A percentile compares a stretch with the other conserved stretches of the same genome.
Conservation (phyloP, 2,329 filamentous ascomycete genomes). For the Penicillium sp. region DNA sequence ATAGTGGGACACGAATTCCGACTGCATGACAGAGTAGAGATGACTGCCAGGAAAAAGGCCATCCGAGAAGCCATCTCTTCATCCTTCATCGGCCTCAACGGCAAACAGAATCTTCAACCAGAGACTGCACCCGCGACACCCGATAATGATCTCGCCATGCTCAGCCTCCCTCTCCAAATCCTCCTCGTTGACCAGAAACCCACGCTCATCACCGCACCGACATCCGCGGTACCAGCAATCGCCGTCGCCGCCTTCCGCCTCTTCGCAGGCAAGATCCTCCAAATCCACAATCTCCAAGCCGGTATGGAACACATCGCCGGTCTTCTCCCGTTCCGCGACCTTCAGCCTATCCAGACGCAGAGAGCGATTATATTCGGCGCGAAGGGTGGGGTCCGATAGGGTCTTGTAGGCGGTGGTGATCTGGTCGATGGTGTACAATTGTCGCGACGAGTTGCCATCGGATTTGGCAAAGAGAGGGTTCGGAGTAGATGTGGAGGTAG, state of each 20-base stretch:
- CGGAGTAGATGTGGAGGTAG: not conserved
- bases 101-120: constrained; percentile 63
- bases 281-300: constrained; percentile 60
- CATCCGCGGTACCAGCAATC: constrained; percentile 58
- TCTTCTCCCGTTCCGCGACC: constrained; percentile 28
- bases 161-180: constrained; percentile 54
- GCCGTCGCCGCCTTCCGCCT: constrained; percentile 32
- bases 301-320: constrained; percentile 44
- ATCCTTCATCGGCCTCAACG: constrained; percentile 34
- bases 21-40: not conserved
- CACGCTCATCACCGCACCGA: constrained; percentile 58
- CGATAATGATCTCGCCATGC: constrained; percentile 58
- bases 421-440: constrained; percentile 53
- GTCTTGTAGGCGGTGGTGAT: constrained; percentile 60
- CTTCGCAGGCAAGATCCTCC: constrained; percentile 52
- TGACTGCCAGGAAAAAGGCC: not conserved
- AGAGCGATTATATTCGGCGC: constrained; percentile 51
- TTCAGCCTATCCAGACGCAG: constrained; percentile 40
- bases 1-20: not conserved
- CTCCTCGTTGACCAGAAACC: constrained; percentile 55
- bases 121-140: constrained; percentile 63
- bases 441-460: not conserved
- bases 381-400: constrained; percentile 47
- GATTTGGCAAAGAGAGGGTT: not conserved
- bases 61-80: not conserved